Base-by-base conservation (phyloP, 805 yeast species). In the Starmerella riodocensis region DNA sequence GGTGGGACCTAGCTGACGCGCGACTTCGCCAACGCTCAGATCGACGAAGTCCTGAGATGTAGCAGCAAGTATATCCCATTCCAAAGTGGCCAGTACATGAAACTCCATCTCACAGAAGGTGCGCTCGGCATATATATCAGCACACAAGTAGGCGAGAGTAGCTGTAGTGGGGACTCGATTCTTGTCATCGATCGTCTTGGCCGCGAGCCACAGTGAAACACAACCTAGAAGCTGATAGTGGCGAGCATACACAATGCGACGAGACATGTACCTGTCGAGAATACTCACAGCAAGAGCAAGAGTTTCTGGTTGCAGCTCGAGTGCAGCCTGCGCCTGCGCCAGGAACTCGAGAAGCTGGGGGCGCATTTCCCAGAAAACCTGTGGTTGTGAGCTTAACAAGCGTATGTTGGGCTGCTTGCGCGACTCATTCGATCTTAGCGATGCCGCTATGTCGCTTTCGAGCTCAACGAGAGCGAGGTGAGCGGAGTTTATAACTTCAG, bases 141-240 rank as follows among this genome's bases (percentile, higher is more conserved):
- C 81, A 61, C 93, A 81, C 48, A 81, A 64, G 51, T 69, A 73
- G 41, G 78, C 74, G 40, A 83, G 66, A 53, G 82, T 93, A 24
- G 70, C 64, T 37, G 81, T 66, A 48, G 82, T 70, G 32, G 93
- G 93, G 35, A 80, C 72, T 50, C 83, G 66, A 43, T 74, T 73
- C 54, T 91, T 70, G 55, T 76, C 76, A 43, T 83, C 83, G 52
- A 71, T 72, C n/a, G 76, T 68, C 58, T 88, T 88, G 20, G 94
- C 77, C 2, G 94, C 83, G 24, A 88, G 70, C 96, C 97, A 88
- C 26, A 88, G 63, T 45, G 94, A 83, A 4, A 94, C 83, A 45
- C 93, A 80, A 24, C 93, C 84, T 9, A 88, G 88, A 39, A 88
- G 67, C 59, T 86, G 95, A 45, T 83, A 76, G 60, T 86, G 97